Evolutionary conservation across 345 rosid species (phyloP), one percentile per base, ranked within the genome.

Genomic region (Corchorus olitorius): DNA sequence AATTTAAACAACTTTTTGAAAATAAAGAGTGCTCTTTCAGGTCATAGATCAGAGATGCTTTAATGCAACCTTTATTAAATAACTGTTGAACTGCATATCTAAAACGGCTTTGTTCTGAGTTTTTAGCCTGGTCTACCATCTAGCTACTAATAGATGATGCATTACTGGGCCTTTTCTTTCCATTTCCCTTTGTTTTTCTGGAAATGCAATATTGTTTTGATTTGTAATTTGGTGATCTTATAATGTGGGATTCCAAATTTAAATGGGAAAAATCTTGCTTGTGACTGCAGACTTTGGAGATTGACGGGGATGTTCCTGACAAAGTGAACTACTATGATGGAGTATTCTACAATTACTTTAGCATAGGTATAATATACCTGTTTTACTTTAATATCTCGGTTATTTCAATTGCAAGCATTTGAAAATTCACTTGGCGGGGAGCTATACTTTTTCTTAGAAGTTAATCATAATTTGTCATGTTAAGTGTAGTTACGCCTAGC

Each of bases 331-430:
- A 87, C 71, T 88, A 91, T 72, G 94, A 87, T 81, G 97, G 99
- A 81, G 94, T 94, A 27, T 94, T 97, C 75, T 94, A 94, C 79
- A 97, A 92, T 83, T 97, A 97, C 83, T 97, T 89, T 79, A 94
- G 99, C 81, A 87, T 97, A 83, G 99, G 98, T 93, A 85, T 77
- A 73, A 93, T 87, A 83, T 78, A 74, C 37, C 74, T 52, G 17
- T 14, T 73, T 49, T 55, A 65, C 39, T 69, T 75, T 50, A 41
- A 34, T 35, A 70, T 76, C 45, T 63, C 22, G 37, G 41, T 12
- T 2, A 10, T 52, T 75, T 48, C 35, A 62, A 59, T n/a, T 43
- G 59, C n/a, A 0, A 66, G 34, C 37, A 9, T 55, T 34, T 53
- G 59, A 50, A 48, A 43, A 66, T 73, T 61, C 22, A 35, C 35